Percentiles rank a stretch among this genome's conserved stretches.
phyloP scores from a whole-genome alignment of 345 rosid genomes.

The Eucalyptus sideroxylon region DNA sequence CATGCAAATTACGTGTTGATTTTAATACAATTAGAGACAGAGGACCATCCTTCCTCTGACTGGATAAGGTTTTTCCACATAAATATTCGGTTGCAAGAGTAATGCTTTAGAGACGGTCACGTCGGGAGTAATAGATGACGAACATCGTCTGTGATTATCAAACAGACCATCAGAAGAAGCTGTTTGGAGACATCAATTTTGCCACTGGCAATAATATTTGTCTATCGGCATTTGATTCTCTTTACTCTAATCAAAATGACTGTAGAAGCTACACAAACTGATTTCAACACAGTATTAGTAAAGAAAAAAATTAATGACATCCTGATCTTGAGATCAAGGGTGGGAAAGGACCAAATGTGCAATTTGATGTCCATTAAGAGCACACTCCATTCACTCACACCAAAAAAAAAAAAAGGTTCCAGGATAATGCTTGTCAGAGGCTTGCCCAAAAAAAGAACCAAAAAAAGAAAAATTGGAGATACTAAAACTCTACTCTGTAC shows the following conservation, averaged over 20 bases:
- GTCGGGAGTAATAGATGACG: background rate
- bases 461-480: background rate
- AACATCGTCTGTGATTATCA: background rate
- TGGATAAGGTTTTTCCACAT: background rate
- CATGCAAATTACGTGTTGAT: background rate
- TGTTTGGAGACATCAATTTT: background rate
- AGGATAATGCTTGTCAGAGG: background rate
- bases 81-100: background rate
- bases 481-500: background rate
- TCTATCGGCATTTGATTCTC: background rate
- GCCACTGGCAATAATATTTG: background rate
- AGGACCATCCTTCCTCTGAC: background rate
- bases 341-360: background rate
- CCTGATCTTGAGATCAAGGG: background rate
- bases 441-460: background rate
- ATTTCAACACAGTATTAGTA: background rate
- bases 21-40: background rate
- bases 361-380: background rate
- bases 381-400: background rate
- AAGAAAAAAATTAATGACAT: background rate
- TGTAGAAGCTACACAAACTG: background rate
- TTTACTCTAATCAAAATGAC: background rate
- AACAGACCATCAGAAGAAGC: background rate
- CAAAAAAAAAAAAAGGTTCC: background rate
- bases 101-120: background rate